A percentile compares a stretch with the other conserved stretches of the same genome.
phyloP scores from a whole-genome alignment of 805 yeast genomes.

The Candida krabiensis region DNA sequence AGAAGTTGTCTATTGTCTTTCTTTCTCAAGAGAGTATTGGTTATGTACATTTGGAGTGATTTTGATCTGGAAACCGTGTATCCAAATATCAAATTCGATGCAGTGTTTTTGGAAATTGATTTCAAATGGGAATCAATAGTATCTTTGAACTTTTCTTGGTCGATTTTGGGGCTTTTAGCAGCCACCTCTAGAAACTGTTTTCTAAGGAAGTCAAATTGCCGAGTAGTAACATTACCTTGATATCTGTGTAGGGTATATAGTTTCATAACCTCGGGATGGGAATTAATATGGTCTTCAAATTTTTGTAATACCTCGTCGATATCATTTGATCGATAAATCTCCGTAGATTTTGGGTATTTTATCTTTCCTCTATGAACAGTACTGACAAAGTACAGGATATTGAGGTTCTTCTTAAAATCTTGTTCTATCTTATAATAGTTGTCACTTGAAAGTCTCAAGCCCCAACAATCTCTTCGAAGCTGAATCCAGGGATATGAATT shows the following conservation, averaged over 20 bases:
- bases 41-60: slow-evolving; percentile 28
- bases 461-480: slow-evolving; percentile 23
- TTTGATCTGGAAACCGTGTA: slow-evolving; percentile 29
- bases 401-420: slow-evolving; percentile 10
- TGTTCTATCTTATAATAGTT: slow-evolving; percentile 22
- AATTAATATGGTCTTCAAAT: slow-evolving; percentile 15
- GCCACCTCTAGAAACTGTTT: slow-evolving; percentile 17
- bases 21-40: slow-evolving; percentile 22
- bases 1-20: slow-evolving; percentile 19
- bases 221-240: slow-evolving; percentile 20
- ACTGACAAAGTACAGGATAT: slow-evolving; percentile 12
- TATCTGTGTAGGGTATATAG: slow-evolving; percentile 9
- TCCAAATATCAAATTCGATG: slow-evolving; percentile 32
- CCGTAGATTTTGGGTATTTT: slow-evolving; percentile 15
- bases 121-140: slow-evolving; percentile 16
- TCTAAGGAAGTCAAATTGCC: slow-evolving; percentile 22
- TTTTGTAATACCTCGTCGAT: slow-evolving; percentile 19
- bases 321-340: slow-evolving; percentile 10
- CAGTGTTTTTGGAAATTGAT: slow-evolving; percentile 24
- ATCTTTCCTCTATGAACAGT: slow-evolving; percentile 11
- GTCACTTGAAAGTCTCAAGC: slow-evolving; percentile 12
- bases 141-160: slow-evolving; percentile 17
- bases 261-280: slow-evolving; percentile 7
- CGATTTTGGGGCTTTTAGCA: slow-evolving; percentile 21
- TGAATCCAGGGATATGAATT: slow-evolving; percentile 22